Conservation (phyloP, 371 early-diverging fungal genomes). For the Rhizopus arrhizus region DNA sequence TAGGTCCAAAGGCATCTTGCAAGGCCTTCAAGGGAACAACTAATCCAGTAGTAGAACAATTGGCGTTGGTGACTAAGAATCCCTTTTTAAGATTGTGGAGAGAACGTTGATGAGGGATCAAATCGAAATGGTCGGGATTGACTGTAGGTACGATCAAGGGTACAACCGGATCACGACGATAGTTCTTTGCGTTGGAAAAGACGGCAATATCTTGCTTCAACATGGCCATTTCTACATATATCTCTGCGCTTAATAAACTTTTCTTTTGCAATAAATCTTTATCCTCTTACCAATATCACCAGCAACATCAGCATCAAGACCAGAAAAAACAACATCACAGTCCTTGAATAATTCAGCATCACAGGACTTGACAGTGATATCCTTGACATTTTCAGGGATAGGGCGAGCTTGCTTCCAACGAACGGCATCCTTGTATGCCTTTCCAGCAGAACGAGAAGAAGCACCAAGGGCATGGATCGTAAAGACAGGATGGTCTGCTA, state of each 20-base stretch:
- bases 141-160: conserved; percentile 93
- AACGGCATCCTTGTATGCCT: conserved; percentile 74
- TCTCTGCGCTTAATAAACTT: background rate
- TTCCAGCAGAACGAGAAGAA: conserved; percentile 89
- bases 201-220: conserved; percentile 81
- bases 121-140: conserved; percentile 84
- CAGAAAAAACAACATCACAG: conserved; percentile 92
- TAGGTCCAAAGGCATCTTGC: conserved; percentile 85
- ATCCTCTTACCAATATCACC: conserved; percentile 80
- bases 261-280: background rate
- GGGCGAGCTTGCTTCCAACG: conserved; percentile 87
- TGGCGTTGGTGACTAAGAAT: conserved; percentile 94
- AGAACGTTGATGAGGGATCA: conserved; percentile 77
- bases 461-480: conserved; percentile 89
- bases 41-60: conserved; percentile 95
- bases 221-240: conserved; percentile 74
- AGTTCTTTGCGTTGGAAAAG: conserved; percentile 96
- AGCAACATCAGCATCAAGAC: conserved; percentile 90
- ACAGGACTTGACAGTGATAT: conserved; percentile 73
- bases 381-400: conserved; percentile 68
- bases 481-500: conserved; percentile 86
- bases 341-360: conserved; percentile 71
- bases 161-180: conserved; percentile 84
- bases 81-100: conserved; percentile 72
- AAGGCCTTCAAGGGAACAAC: conserved; percentile 91